These are phyloP conservation scores for Echites panduratus DNA, from an alignment of 257 asterid species.

Conservation along the genomic window DNA sequence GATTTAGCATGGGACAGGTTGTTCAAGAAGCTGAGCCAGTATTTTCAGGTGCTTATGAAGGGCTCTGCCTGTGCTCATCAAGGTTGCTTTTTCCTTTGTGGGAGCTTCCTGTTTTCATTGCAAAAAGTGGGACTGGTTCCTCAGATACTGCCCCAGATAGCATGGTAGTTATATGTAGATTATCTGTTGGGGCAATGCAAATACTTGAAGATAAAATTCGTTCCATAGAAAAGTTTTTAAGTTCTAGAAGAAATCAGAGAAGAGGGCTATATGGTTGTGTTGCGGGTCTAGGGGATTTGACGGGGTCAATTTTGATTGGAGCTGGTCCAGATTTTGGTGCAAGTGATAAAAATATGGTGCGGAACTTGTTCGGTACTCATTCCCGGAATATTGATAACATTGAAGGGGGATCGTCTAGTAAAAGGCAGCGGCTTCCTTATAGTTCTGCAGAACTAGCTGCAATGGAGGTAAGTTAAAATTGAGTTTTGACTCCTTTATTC, in stretches of 20 bases:
- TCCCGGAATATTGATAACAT: constrained; percentile 50
- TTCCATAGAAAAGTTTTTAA: constrained; percentile 74
- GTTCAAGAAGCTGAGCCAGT: constrained; percentile 98
- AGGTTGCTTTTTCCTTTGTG: constrained; percentile 87
- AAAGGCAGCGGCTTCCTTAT: constrained; percentile 85
- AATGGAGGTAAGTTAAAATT: constrained; percentile 66
- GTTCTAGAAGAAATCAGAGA: constrained; percentile 83
- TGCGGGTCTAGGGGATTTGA: constrained; percentile 86
- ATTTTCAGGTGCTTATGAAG: constrained; percentile 92
- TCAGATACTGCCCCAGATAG: constrained; percentile 46
- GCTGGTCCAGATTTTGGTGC: constrained; percentile 67
- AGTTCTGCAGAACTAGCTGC: constrained; percentile 92
- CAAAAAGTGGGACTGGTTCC: constrained; percentile 54
- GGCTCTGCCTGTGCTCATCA: constrained; percentile 85
- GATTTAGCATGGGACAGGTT: constrained; percentile 99
- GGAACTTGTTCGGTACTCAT: constrained; percentile 75
- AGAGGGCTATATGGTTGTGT: constrained; percentile 93
- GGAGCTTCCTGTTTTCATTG: constrained; percentile 89
- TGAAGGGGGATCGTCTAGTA: constrained; percentile 55
- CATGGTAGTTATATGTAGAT: constrained; percentile 64
- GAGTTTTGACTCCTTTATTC: constrained; percentile 10
- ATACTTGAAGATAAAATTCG: constrained; percentile 89
- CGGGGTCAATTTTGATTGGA: constrained; percentile 84
- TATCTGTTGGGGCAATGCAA: constrained; percentile 72
- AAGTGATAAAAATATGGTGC: constrained; percentile 74